Conservation (phyloP, 805 yeast genomes). For the Yarrowia keelungensis region DNA sequence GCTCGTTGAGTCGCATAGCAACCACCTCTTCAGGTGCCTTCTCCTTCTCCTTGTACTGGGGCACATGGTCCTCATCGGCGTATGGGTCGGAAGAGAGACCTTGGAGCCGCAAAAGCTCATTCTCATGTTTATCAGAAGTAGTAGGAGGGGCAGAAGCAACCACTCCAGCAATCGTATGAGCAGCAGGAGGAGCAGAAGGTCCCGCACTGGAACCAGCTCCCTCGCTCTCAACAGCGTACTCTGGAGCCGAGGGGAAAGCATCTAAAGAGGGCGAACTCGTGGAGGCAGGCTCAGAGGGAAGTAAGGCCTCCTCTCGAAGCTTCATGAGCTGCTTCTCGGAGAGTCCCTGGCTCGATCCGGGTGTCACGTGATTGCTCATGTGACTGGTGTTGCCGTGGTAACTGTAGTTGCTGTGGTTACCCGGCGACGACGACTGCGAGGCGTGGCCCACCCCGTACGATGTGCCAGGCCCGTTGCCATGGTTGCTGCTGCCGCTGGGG, state of each 20-base stretch:
- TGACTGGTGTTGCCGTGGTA: neutral
- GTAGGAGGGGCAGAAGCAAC: neutral
- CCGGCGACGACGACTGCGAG: slow-evolving; percentile 5
- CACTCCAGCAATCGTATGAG: slow-evolving; percentile 1
- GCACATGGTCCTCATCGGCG: slow-evolving; percentile 28
- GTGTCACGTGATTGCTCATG: slow-evolving; percentile 3
- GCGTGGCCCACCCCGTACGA: neutral
- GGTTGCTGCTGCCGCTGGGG: slow-evolving; percentile 1
- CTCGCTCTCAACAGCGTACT: slow-evolving; percentile 7
- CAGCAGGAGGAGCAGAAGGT: neutral
- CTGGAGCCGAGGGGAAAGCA: slow-evolving; percentile 28
- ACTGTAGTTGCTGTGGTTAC: slow-evolving; percentile 11
- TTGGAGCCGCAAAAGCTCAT: slow-evolving; percentile 16
- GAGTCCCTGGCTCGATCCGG: neutral
- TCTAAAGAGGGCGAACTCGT: slow-evolving; percentile 14
- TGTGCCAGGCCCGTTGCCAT: neutral
- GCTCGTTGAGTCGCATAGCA: slow-evolving; percentile 4
- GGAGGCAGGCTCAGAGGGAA: slow-evolving; percentile 63
- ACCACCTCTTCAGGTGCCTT: slow-evolving; percentile 18
- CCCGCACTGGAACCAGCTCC: neutral
- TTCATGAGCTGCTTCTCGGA: slow-evolving; percentile 64
- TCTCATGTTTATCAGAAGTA: slow-evolving; percentile 16
- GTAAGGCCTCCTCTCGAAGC: slow-evolving; percentile 61
- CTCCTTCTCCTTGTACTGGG: slow-evolving; percentile 34
- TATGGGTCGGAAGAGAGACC: slow-evolving; percentile 12